These are phyloP conservation scores for Leersia perrieri DNA, from an alignment of 176 grass and related monocot species.

Conservation along the genomic window DNA sequence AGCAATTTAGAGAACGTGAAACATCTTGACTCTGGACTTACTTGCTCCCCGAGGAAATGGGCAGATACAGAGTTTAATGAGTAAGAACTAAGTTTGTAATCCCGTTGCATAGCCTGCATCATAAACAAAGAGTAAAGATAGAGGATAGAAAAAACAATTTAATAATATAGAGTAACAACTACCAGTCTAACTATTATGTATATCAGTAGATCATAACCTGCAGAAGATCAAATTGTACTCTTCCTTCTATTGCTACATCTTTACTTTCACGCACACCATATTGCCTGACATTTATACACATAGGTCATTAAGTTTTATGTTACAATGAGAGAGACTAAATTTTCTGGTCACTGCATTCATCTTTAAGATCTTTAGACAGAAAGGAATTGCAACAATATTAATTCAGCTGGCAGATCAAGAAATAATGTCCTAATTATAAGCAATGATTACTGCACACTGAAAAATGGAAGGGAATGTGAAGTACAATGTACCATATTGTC, in stretches of 20 bases:
- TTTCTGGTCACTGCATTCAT: not conserved
- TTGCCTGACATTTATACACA: slow-evolving; percentile 56
- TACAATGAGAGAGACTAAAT: not conserved
- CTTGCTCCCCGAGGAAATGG: slow-evolving; percentile 96
- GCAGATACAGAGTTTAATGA: slow-evolving; percentile 97
- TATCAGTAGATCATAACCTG: slow-evolving; percentile 62
- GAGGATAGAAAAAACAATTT: slow-evolving; percentile 25
- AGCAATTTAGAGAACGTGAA: slow-evolving; percentile 14
- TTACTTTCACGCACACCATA: slow-evolving; percentile 95
- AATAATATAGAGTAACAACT: slow-evolving; percentile 1
- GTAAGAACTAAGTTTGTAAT: slow-evolving; percentile 99
- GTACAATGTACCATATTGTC: not conserved
- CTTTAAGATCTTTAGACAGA: slow-evolving; percentile 13
- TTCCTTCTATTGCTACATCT: slow-evolving; percentile 93
- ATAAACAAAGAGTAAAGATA: slow-evolving; percentile 34
- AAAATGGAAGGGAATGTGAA: slow-evolving; percentile 4
- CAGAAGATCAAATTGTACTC: slow-evolving; percentile 97
- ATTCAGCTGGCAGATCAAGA: not conserved
- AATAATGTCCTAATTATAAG: slow-evolving; percentile 13
- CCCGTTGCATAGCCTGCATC: slow-evolving; percentile 83
- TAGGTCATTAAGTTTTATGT: not conserved
- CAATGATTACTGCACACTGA: slow-evolving; percentile 5
- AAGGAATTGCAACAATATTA: not conserved
- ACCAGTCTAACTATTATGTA: slow-evolving; percentile 4
- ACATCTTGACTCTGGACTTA: slow-evolving; percentile 47